Evolutionary conservation across 2,329 filamentous ascomycete species (phyloP).

Genomic region (Xylariaceae sp.): DNA sequence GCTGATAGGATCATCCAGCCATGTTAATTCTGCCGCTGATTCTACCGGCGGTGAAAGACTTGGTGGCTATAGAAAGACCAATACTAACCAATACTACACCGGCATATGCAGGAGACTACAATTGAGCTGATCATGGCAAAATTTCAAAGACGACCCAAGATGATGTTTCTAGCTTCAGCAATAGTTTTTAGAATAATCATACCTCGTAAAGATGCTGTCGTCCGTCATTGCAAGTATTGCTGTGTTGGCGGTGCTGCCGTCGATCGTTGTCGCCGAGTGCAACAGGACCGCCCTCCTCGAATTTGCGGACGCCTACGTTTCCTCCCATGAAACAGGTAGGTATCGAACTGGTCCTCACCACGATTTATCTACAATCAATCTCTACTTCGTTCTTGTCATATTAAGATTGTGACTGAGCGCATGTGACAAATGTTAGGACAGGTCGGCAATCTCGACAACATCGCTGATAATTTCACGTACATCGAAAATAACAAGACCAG

Average conservation of each 20-base stretch:
- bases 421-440: constrained; percentile 7
- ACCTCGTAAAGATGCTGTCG: constrained; percentile 9
- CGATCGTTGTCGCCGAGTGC: constrained; percentile 11
- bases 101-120: constrained; percentile 13
- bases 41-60: constrained; percentile 16
- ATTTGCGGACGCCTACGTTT: constrained; percentile 19
- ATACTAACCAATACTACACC: constrained; percentile 1
- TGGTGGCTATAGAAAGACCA: constrained; percentile 6
- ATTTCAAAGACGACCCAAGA: not conserved
- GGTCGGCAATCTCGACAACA: constrained; percentile 14
- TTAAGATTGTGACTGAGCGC: constrained; percentile 1
- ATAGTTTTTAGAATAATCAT: not conserved
- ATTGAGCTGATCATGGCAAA: not conserved
- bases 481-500: constrained; percentile 30
- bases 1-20: not conserved
- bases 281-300: constrained; percentile 15
- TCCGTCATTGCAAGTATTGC: constrained; percentile 1
- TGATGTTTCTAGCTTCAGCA: too few species aligned
- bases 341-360: not conserved
- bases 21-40: constrained; percentile 18
- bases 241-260: constrained; percentile 2
- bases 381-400: not conserved
- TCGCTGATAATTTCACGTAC: constrained; percentile 28
- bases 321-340: constrained; percentile 17
- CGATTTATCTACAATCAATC: not conserved